Evolutionary conservation across 1,139 yeast genomes (phyloP).

Genomic region (Lodderomyces jiufengensis): DNA sequence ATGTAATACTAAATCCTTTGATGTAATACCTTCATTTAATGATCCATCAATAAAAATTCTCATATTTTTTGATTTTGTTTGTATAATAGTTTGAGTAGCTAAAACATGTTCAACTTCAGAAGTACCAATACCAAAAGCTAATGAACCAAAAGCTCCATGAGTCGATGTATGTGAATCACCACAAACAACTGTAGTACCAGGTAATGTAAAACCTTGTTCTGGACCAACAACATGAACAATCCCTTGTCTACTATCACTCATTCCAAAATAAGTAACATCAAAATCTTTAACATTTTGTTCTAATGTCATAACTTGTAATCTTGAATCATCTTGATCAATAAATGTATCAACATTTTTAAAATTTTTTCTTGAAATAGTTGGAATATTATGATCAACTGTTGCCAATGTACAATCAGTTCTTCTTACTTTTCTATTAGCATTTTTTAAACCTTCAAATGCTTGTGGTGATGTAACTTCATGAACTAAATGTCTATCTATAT

Average conservation of each 20-base stretch:
- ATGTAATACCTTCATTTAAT: conserved; percentile 82
- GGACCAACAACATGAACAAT: conserved; percentile 98
- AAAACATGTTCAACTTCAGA: conserved; percentile 98
- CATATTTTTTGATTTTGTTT: conserved; percentile 94
- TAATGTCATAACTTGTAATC: conserved; percentile 85
- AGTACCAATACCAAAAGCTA: conserved; percentile 98
- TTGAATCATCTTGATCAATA: conserved; percentile 86
- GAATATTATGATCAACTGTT: conserved; percentile 97
- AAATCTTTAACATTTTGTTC: conserved; percentile 91
- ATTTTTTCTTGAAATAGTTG: conserved; percentile 77
- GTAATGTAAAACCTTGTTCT: conserved; percentile 96
- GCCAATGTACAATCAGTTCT: conserved; percentile 94
- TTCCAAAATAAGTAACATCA: conserved; percentile 87
- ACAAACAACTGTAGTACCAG: conserved; percentile 98
- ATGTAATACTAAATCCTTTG: conserved; percentile 90
- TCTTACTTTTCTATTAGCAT: conserved; percentile 85
- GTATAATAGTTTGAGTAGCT: conserved; percentile 95
- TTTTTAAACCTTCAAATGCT: conserved; percentile 91
- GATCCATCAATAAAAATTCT: conserved; percentile 81
- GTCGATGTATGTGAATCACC: conserved; percentile 99
- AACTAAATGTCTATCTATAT: conserved; percentile 93
- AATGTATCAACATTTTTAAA: conserved; percentile 77
- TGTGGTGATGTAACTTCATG: conserved; percentile 99
- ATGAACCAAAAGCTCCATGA: conserved; percentile 97
- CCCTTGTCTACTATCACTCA: conserved; percentile 93